Base-by-base conservation (phyloP, 2,329 filamentous ascomycete genomes). In the Leptographium procerum region DNA sequence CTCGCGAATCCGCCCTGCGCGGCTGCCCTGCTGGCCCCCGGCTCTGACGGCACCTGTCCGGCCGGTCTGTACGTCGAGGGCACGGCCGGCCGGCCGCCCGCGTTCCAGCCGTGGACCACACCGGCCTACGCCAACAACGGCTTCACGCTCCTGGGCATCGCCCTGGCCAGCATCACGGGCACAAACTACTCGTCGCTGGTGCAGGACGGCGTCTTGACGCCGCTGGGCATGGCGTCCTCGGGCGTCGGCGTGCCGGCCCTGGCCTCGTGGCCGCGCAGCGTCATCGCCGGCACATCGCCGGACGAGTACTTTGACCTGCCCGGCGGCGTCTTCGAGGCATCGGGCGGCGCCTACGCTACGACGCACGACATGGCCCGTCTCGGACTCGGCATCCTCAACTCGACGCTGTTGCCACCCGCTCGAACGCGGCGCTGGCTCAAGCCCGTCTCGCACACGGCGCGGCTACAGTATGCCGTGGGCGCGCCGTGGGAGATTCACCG, bases 111-210 rank as follows among this genome's bases (percentile, higher is more conserved):
- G 0, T 77, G 74, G 61, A 69, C 71, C 0, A 73, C 69, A 3
- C 76, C 78, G 0, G 68, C 71, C 3, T 82, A 82, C 64, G 76
- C 77, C 31, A 80, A 81, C 61, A 66, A 73, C 3, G 77, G 70
- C 1, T 75, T 76, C 24, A 66, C 72, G 1, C 59, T 79, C 2
- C 70, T 80, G 1, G 75, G 74, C 2, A 66, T 75, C 1, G 74
- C 74, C 0, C 67, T 81, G 0, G 74, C 79, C 60, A 70, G 70
- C 7, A 69, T 75, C 0, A 75, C 73, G 0, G 72, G 73, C 4
- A 62, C 71, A 6, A 31, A 14, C 0, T 73, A 75, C 22, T 65
- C 67, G 1, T 66, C 76, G 1, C 66, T 77, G 4, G 68, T 74
- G 13, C 64, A 71, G n/a, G 62, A 71, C 1, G 65, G 65, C 14